Base-by-base conservation (phyloP, 768 basidiomycete genomes). In the Leccinum truebloodii region DNA sequence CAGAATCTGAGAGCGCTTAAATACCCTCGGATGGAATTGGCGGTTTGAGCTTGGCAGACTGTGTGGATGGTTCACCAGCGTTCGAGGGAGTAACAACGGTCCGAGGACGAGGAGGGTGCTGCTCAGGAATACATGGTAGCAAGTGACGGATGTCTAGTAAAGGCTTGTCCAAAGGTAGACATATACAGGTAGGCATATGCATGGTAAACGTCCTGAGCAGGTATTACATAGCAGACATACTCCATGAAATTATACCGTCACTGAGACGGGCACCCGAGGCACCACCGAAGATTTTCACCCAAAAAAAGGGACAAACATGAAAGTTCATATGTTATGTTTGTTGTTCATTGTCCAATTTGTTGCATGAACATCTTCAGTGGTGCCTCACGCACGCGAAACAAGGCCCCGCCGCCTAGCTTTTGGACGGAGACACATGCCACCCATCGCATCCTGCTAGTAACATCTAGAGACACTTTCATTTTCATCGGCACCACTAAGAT, bases 61-160 rank as follows among this genome's bases (percentile, higher is more conserved):
- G 74, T 22, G 68, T 59, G 73, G 69, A 67, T 34, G 77, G 77
- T n/a, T 84, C 30, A 52, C 58, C 63, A 46, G 63, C 66, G 54
- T 78, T 81, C 14, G 78, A 73, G n/a, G 81, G 77, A 4, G 81
- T 78, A 3, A 73, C 74, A 3, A 77, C 73, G 20, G 72, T 79
- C 35, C 79, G 79, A 14, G 84, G 84, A 1, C 85, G 83, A 51
- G 85, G 85, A 34, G 71, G 75, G 44, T 80, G 73, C 1, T 68
- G 80, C 3, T 39, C 37, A 39, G 18, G 37, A 39, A 39, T 18
- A 6, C 18, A 35, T 35, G 14, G 37, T 39, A 18, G 37, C 37
- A 14, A 39, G 16, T 18, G 16, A 39, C 6, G 16, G 7, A 39
- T 3, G 37, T 18, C 37, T 18, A 28, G 28, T 28, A 16, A 39